Percentiles rank a stretch among this genome's conserved stretches.
These are phyloP conservation scores for Circinella minor DNA, from an alignment of 371 early-diverging fungal species.

Conservation along the genomic window DNA sequence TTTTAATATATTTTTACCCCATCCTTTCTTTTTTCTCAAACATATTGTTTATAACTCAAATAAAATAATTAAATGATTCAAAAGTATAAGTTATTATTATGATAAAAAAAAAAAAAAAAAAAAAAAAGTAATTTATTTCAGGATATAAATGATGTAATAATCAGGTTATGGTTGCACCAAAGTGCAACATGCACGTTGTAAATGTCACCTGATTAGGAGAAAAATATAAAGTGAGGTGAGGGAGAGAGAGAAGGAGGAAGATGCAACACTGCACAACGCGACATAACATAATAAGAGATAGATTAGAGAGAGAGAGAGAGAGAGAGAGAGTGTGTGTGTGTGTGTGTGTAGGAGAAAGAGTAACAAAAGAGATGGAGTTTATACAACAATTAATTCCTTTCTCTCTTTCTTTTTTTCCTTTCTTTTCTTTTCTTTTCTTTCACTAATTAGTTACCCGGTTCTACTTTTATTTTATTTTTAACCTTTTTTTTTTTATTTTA, in stretches of 20 bases:
- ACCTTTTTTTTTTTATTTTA: not conserved
- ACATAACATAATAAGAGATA: no score
- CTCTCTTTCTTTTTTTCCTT: not conserved
- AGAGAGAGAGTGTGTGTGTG: not conserved
- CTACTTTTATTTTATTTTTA: no score
- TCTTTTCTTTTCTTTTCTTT: not conserved
- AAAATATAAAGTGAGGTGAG: not conserved
- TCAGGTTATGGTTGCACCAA: not conserved
- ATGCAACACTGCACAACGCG: not conserved
- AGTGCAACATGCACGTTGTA: not conserved
- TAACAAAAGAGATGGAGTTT: not conserved
- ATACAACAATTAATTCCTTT: not conserved
- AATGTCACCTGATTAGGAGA: conserved; percentile 4
- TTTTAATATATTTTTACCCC: no score
- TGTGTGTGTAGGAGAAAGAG: not conserved
- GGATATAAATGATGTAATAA: not conserved
- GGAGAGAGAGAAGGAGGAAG: not conserved
- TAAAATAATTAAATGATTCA: no score
- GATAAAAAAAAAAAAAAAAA: no score
- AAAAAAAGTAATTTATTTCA: no score
- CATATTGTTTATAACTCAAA: no score
- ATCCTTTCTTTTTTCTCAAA: no score
- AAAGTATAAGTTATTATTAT: no score
- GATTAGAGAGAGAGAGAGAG: not conserved
- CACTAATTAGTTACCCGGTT: not conserved